These are phyloP conservation scores for Colletotrichum melonis DNA, from an alignment of 2,329 filamentous ascomycete species.

Conservation along the genomic window DNA sequence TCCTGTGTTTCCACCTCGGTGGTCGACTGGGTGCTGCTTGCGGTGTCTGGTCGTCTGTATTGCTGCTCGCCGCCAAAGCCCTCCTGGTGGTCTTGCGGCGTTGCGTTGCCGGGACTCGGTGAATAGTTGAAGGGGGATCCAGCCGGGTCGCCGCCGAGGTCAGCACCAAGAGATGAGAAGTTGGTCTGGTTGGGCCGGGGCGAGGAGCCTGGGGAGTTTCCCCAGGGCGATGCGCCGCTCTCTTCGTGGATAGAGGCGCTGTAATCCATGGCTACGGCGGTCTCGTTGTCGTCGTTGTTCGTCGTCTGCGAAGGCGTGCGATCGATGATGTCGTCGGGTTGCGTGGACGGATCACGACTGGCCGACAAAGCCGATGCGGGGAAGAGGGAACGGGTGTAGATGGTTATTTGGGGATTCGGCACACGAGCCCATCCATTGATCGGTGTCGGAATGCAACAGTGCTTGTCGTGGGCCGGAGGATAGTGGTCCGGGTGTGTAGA, in stretches of 20 bases:
- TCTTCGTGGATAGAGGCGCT: constrained; percentile 67
- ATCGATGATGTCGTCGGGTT: constrained; percentile 11
- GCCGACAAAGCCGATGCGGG: constrained; percentile 36
- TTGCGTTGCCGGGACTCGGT: constrained; percentile 56
- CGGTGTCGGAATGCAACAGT: background rate
- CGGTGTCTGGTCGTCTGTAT: constrained; percentile 60
- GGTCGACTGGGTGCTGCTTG: constrained; percentile 55
- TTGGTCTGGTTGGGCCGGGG: constrained; percentile 57
- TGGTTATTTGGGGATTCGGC: constrained; percentile 20
- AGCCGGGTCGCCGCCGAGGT: constrained; percentile 51
- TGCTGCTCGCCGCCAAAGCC: constrained; percentile 50
- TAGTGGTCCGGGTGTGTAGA: background rate
- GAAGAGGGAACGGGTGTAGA: constrained; percentile 13
- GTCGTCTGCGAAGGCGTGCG: background rate
- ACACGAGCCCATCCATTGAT: constrained; percentile 33
- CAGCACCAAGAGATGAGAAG: constrained; percentile 48
- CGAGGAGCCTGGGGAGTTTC: constrained; percentile 62
- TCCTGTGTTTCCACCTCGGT: constrained; percentile 53
- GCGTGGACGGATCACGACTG: constrained; percentile 31
- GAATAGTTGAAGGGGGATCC: constrained; percentile 57
- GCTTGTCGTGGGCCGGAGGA: background rate
- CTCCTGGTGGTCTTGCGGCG: constrained; percentile 48
- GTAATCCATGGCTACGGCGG: constrained; percentile 63
- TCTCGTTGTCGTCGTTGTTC: background rate
- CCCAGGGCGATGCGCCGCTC: constrained; percentile 66